These are phyloP conservation scores for Syncephalastrum contaminatum DNA, from an alignment of 371 early-diverging fungal genomes.

Conservation along the genomic window DNA sequence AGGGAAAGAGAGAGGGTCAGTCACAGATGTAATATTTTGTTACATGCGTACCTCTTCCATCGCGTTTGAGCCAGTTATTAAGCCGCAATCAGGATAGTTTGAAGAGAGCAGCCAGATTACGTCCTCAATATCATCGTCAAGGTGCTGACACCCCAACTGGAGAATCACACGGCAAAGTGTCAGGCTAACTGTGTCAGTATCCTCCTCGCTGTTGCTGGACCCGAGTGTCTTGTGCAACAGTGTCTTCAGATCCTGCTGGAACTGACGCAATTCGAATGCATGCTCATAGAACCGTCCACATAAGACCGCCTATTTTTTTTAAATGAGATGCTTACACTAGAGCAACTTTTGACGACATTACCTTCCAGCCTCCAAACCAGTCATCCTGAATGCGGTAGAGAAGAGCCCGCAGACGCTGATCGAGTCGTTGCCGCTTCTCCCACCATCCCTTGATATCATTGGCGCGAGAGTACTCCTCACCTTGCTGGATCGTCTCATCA, in stretches of 20 bases:
- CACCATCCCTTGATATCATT: constrained; percentile 80
- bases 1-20: no score
- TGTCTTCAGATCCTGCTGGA: constrained; percentile 19
- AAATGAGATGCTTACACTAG: background rate
- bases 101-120: constrained; percentile 57
- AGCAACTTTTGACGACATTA: constrained; percentile 11
- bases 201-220: no score
- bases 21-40: no score
- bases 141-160: constrained; percentile 53
- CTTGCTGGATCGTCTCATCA: constrained; percentile 47
- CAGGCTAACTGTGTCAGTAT: constrained; percentile 24
- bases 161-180: constrained; percentile 60
- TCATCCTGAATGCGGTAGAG: constrained; percentile 62
- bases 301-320: constrained; percentile 21
- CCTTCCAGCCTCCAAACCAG: constrained; percentile 86
- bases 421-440: constrained; percentile 65
- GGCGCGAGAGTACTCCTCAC: constrained; percentile 38
- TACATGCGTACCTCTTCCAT: no score
- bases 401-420: constrained; percentile 61
- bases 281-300: constrained; percentile 21
- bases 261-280: constrained; percentile 17
- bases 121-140: constrained; percentile 61
- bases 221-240: constrained; percentile 13
- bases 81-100: no score
- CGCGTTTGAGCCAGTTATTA: no score